Evolutionary conservation across 495 filamentous ascomycete genomes (phyloP).

Genomic region (Penicillium herquei): DNA sequence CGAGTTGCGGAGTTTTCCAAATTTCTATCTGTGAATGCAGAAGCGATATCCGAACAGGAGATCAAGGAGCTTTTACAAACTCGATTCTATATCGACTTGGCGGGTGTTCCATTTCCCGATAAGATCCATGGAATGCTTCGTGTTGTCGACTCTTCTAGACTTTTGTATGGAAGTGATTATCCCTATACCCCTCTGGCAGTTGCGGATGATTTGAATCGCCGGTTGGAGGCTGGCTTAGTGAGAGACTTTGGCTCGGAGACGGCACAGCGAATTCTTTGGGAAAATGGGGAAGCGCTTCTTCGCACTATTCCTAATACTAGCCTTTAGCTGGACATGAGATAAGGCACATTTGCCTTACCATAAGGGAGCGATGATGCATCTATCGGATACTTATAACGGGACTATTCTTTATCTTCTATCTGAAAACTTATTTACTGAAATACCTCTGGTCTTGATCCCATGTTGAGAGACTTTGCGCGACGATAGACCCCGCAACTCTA

Average conservation of each 20-base stretch:
- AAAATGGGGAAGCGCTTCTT: too few species aligned
- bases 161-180: slow-evolving; percentile 51
- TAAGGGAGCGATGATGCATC: too few species aligned
- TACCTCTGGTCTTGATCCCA: too few species aligned
- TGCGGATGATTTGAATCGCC: slow-evolving; percentile 5
- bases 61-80: slow-evolving; percentile 28
- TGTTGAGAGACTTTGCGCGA: too few species aligned
- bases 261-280: background rate
- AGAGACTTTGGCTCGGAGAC: slow-evolving; percentile 2
- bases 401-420: too few species aligned
- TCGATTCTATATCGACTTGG: slow-evolving; percentile 52
- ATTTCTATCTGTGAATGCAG: slow-evolving; percentile 4
- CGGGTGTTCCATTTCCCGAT: slow-evolving; percentile 49
- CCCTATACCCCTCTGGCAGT: slow-evolving; percentile 27
- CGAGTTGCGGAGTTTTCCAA: slow-evolving; percentile 39
- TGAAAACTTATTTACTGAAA: too few species aligned
- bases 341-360: too few species aligned
- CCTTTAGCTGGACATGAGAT: too few species aligned
- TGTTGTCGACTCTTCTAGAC: slow-evolving; percentile 22
- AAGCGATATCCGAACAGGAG: slow-evolving; percentile 11
- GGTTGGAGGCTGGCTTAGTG: slow-evolving; percentile 12
- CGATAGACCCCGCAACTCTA: too few species aligned
- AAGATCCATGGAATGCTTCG: slow-evolving; percentile 36
- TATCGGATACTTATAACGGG: too few species aligned
- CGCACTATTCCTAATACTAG: too few species aligned